Conservation (phyloP, 257 asterid species). For the Ophiorrhiza pumila region DNA sequence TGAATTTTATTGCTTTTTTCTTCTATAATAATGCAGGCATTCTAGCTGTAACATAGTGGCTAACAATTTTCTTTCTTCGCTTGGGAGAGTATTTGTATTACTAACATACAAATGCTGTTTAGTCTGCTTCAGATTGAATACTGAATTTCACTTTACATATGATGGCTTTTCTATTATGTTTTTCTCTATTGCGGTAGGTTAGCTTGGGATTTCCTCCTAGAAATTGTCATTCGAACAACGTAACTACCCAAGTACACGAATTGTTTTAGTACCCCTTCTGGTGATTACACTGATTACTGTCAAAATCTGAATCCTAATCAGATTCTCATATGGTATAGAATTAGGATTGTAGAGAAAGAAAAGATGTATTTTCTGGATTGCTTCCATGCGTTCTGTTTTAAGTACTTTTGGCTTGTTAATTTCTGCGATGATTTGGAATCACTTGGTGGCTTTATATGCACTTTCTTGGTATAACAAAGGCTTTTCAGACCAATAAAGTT, state of each 20-base stretch:
- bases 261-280: background rate
- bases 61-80: background rate
- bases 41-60: background rate
- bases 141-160: too few species aligned
- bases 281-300: too few species aligned
- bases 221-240: background rate
- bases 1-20: background rate
- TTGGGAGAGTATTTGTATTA: background rate
- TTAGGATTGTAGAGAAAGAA: background rate
- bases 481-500: constrained; percentile 13
- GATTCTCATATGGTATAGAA: background rate
- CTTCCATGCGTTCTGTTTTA: constrained; percentile 3
- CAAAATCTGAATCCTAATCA: background rate
- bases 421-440: background rate
- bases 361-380: background rate
- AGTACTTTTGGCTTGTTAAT: background rate
- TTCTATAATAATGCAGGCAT: background rate
- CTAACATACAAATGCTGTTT: background rate
- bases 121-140: background rate
- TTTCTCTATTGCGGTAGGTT: background rate
- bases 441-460: background rate
- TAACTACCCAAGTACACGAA: background rate
- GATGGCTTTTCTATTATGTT: background rate
- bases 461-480: background rate
- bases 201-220: background rate